A percentile compares a stretch with the other conserved stretches of the same genome.
Evolutionary conservation across 129 eudicot genomes (phyloP).

Genomic region (Flaveria trinervia): DNA sequence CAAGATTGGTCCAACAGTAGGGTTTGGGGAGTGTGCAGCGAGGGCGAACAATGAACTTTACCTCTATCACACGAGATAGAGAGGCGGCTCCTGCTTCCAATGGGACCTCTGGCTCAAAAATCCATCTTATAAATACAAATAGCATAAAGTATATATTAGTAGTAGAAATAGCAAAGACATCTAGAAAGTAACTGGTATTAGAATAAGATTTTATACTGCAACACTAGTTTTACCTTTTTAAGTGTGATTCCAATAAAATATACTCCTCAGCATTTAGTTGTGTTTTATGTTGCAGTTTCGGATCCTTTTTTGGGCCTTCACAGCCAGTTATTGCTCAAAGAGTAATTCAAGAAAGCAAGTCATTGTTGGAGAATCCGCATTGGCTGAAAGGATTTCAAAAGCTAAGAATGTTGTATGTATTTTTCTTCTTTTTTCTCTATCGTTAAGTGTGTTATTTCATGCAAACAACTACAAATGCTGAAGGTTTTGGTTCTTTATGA

Average conservation of each 20-base stretch:
- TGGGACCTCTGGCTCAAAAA: too few relatives aligned
- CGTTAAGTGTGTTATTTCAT: constrained; percentile 11
- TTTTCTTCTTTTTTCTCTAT: constrained; percentile 18
- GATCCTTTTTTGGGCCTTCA: constrained; percentile 98
- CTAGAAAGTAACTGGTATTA: neutral
- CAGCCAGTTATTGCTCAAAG: constrained; percentile 96
- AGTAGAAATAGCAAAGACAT: neutral
- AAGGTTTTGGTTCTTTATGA: neutral
- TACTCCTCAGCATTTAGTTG: neutral
- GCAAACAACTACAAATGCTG: constrained; percentile 6
- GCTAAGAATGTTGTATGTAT: constrained; percentile 54
- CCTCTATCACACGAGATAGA: too few relatives aligned
- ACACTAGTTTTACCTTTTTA: neutral
- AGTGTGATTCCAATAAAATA: neutral
- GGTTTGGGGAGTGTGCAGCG: too few relatives aligned
- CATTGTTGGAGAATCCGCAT: constrained; percentile 84
- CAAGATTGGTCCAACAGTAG: too few relatives aligned
- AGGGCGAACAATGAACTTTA: too few relatives aligned
- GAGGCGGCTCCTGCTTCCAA: too few relatives aligned
- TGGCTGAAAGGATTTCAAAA: constrained; percentile 58
- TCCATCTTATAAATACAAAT: too few relatives aligned
- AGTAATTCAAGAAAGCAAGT: constrained; percentile 97
- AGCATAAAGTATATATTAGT: too few relatives aligned
- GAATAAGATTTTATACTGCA: neutral
- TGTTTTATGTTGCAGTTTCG: constrained; percentile 61